Percentiles rank a stretch among this genome's conserved stretches.
phyloP scores from a whole-genome alignment of 2,329 filamentous ascomycete genomes.

The Chaetothyriales sp. region DNA sequence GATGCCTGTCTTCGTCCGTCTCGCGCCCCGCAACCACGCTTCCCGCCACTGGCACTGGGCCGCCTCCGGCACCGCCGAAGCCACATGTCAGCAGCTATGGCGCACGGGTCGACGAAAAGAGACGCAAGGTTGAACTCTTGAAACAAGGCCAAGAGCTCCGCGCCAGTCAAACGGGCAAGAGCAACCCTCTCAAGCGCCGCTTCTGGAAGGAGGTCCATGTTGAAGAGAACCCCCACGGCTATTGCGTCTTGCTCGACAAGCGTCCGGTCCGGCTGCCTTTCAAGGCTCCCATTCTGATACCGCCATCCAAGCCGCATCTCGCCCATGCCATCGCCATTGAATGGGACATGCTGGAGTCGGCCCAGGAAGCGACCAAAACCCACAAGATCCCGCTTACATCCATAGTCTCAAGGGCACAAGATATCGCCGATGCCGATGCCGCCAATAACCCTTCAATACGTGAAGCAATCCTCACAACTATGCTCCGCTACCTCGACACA shows the following conservation, averaged over 20 bases:
- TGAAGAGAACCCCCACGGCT: conserved; percentile 43
- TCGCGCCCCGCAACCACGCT: conserved; percentile 29
- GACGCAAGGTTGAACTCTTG: conserved; percentile 38
- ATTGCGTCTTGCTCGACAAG: conserved; percentile 60
- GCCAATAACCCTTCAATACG: conserved; percentile 41
- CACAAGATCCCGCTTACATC: conserved; percentile 87
- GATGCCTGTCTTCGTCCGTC: conserved; percentile 1
- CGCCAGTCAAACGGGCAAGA: conserved; percentile 22
- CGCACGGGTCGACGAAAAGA: conserved; percentile 35
- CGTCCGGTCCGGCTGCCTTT: conserved; percentile 64
- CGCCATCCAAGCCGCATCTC: conserved; percentile 62
- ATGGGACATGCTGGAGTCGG: conserved; percentile 75
- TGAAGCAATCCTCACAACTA: conserved; percentile 48
- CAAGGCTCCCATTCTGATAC: conserved; percentile 61
- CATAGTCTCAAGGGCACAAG: conserved; percentile 66
- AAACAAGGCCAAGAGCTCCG: conserved; percentile 32
- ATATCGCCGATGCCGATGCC: conserved; percentile 58
- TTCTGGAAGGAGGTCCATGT: conserved; percentile 84
- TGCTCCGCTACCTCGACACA: conserved; percentile 80
- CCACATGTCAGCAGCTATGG: conserved; percentile 35
- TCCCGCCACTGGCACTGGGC: conserved; percentile 45
- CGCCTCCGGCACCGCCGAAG: conserved; percentile 44
- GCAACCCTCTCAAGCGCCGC: conserved; percentile 46
- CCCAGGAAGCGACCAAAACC: conserved; percentile 69
- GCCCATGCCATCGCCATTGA: conserved; percentile 78